These are phyloP conservation scores for Luffa aegyptiaca DNA, from an alignment of 306 rosid species.

Conservation along the genomic window DNA sequence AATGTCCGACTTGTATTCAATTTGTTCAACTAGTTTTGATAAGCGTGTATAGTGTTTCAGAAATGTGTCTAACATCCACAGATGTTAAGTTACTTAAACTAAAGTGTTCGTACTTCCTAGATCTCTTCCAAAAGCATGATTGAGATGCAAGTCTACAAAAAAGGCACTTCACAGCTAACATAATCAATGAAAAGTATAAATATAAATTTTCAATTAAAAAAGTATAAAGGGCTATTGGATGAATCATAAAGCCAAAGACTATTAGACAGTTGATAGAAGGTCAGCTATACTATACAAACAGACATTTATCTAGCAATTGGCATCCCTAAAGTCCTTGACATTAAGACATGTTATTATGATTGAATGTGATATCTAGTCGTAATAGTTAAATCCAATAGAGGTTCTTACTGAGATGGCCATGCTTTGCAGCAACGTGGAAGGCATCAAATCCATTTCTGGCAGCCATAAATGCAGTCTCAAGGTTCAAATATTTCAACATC, in stretches of 20 bases:
- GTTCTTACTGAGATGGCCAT: conserved; percentile 87
- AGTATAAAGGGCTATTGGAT: neutral
- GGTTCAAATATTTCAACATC: conserved; percentile 69
- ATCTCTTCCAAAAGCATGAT: neutral
- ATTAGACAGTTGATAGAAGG: neutral
- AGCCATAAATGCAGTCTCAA: conserved; percentile 59
- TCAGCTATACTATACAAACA: neutral
- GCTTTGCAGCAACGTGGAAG: conserved; percentile 80
- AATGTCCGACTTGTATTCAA: neutral
- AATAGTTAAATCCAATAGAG: neutral
- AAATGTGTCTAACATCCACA: neutral
- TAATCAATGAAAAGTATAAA: neutral
- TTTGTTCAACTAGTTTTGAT: neutral
- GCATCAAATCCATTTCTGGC: conserved; percentile 88
- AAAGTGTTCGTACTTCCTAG: neutral
- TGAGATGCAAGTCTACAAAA: neutral
- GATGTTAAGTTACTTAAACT: neutral
- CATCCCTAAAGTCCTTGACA: neutral
- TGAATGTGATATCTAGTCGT: neutral
- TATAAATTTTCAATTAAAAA: neutral
- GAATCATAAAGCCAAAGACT: neutral
- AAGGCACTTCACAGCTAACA: neutral
- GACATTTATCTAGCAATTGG: neutral
- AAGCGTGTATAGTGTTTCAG: too few species aligned
- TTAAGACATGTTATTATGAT: neutral